Percentiles rank a stretch among this genome's conserved stretches.
Conservation (phyloP, 495 filamentous ascomycete genomes). For the Hypomontagnella monticulosa region DNA sequence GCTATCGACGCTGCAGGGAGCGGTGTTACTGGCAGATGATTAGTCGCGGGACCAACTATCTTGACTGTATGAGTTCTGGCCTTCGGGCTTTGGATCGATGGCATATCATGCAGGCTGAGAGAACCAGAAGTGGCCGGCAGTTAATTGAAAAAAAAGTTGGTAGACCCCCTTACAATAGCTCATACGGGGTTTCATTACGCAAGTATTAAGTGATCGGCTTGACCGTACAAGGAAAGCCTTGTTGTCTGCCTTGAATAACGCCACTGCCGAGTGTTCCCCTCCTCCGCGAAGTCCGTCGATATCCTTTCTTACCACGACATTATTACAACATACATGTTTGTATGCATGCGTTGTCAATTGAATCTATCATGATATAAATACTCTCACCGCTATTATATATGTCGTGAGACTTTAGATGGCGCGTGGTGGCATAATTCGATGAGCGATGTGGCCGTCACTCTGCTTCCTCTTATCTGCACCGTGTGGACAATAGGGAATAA, state of each 20-base stretch:
- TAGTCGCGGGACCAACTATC: too few species aligned
- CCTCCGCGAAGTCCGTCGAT: neutral
- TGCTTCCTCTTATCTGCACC: neutral
- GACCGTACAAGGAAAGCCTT: neutral
- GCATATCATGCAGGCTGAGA: too few species aligned
- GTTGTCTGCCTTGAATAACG: neutral
- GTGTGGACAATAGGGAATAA: neutral
- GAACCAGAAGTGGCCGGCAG: too few species aligned
- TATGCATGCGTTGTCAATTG: neutral
- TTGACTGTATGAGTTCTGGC: too few species aligned
- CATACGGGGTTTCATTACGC: neutral
- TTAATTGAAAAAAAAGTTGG: too few species aligned
- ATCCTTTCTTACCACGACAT: neutral
- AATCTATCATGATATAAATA: neutral
- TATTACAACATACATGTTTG: neutral
- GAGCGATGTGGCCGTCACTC: neutral
- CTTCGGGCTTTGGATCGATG: too few species aligned
- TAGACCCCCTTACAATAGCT: too few species aligned
- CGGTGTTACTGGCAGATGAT: too few species aligned
- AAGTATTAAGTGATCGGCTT: constrained; percentile 6
- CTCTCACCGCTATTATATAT: constrained; percentile 26
- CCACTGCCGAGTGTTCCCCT: neutral
- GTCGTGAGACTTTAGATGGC: constrained; percentile 16
- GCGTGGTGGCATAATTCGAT: neutral
- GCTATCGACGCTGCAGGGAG: too few species aligned